A percentile compares a stretch with the other conserved stretches of the same genome.
phyloP scores from a whole-genome alignment of 2,329 filamentous ascomycete genomes.

The Arachnomyces sp. region DNA sequence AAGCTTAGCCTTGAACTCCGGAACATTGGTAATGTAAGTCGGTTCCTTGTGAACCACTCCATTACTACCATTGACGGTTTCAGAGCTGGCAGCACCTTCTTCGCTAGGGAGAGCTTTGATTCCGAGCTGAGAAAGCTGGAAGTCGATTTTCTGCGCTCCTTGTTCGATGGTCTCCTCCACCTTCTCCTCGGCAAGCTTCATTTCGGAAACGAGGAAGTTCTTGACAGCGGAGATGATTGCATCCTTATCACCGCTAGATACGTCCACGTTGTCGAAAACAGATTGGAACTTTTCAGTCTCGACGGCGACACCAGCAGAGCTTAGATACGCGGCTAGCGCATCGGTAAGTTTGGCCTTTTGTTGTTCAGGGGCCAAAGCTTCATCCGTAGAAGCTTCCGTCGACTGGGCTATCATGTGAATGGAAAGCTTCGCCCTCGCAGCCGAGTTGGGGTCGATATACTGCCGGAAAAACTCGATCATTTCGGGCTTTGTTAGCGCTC shows the following conservation, averaged over 20 bases:
- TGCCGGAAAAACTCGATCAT: conserved; percentile 70
- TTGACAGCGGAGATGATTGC: conserved; percentile 46
- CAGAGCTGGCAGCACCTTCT: conserved; percentile 27
- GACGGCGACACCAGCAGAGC: conserved; percentile 37
- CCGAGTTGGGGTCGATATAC: conserved; percentile 67
- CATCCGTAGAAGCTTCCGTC: conserved; percentile 24
- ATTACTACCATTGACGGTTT: conserved; percentile 17
- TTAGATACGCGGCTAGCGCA: conserved; percentile 39
- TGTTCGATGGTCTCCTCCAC: conserved; percentile 42
- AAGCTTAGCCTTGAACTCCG: conserved; percentile 69
- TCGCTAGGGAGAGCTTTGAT: conserved; percentile 33
- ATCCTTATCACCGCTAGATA: conserved; percentile 38
- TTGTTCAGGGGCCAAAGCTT: conserved; percentile 31
- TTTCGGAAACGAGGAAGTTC: conserved; percentile 42
- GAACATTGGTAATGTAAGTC: conserved; percentile 65
- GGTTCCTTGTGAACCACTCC: conserved; percentile 35
- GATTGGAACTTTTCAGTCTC: conserved; percentile 35
- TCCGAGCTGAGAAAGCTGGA: conserved; percentile 37
- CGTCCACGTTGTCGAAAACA: conserved; percentile 38
- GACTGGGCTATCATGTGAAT: conserved; percentile 72
- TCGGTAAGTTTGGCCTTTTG: conserved; percentile 38
- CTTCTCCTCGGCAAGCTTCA: conserved; percentile 44
- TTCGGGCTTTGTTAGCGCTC: conserved; percentile 66
- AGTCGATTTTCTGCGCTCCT: conserved; percentile 40
- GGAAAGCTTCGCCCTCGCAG: conserved; percentile 68